These are phyloP conservation scores for Pythium rhizo-oryzae DNA, from an alignment of 352 stramenopile species.

Conservation along the genomic window DNA sequence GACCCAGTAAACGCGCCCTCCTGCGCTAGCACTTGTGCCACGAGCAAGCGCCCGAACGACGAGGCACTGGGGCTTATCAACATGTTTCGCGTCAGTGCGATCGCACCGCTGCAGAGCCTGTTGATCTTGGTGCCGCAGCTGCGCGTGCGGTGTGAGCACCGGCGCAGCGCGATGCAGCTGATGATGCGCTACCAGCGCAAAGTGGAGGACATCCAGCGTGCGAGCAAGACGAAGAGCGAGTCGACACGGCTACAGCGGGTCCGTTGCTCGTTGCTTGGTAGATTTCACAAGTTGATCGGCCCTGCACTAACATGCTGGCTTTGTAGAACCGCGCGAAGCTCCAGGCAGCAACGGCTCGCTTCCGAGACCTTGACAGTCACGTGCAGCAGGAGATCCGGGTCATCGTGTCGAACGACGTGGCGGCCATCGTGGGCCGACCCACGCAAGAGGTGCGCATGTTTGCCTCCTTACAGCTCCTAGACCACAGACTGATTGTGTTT, in stretches of 20 bases:
- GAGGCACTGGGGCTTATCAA: constrained; percentile 37
- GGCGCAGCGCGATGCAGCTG: constrained; percentile 56
- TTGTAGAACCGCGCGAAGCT: constrained; percentile 69
- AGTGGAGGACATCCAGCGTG: constrained; percentile 48
- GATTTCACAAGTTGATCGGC: not conserved
- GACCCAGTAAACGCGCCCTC: not conserved
- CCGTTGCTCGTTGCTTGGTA: constrained; percentile 4
- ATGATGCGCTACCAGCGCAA: constrained; percentile 66
- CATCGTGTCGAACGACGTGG: constrained; percentile 43
- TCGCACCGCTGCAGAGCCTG: constrained; percentile 63
- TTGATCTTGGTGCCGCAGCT: constrained; percentile 58
- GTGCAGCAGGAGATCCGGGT: constrained; percentile 48
- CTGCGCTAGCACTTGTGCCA: not conserved
- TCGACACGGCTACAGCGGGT: constrained; percentile 56
- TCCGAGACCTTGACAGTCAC: constrained; percentile 64
- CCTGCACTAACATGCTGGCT: not conserved
- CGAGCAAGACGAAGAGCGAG: constrained; percentile 41
- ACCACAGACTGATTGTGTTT: constrained; percentile 1
- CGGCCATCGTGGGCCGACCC: constrained; percentile 33
- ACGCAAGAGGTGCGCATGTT: constrained; percentile 43
- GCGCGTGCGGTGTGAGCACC: constrained; percentile 68
- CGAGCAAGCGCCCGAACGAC: constrained; percentile 10
- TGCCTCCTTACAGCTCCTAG: too few relatives aligned
- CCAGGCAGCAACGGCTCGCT: constrained; percentile 53
- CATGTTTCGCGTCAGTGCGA: constrained; percentile 54